A percentile compares a stretch with the other conserved stretches of the same genome.
Conservation (phyloP, 75 land plant genomes). For the Cunninghamia lanceolata region DNA sequence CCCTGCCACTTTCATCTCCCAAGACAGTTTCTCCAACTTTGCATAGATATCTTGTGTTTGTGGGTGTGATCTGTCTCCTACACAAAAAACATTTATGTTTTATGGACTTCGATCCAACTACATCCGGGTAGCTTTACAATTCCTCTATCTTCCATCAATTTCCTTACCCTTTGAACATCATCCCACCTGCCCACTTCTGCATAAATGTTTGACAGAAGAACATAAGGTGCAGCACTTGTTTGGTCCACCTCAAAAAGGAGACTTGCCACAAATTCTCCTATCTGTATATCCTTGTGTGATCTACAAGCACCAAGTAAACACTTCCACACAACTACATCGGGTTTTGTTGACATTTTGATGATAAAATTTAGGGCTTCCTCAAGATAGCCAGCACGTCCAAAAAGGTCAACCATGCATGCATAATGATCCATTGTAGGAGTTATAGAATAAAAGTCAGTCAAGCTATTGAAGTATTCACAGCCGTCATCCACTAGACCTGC, state of each 20-base stretch:
- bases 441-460: slow-evolving; percentile 16
- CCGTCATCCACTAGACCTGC: slow-evolving; percentile 19
- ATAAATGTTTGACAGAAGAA: slow-evolving; percentile 36
- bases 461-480: slow-evolving; percentile 12
- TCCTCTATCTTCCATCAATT: slow-evolving; percentile 17
- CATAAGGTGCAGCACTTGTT: slow-evolving; percentile 22
- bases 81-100: slow-evolving; percentile 24
- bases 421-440: slow-evolving; percentile 29
- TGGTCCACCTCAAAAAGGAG: slow-evolving; percentile 16
- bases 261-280: slow-evolving; percentile 16
- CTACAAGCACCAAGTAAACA: slow-evolving; percentile 29
- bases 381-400: slow-evolving; percentile 35
- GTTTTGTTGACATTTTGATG: slow-evolving; percentile 15
- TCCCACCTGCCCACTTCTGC: slow-evolving; percentile 24
- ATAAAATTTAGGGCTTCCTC: slow-evolving; percentile 25
- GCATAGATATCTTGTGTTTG: slow-evolving; percentile 16
- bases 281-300: slow-evolving; percentile 16
- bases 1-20: slow-evolving; percentile 15
- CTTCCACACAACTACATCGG: slow-evolving; percentile 18
- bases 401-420: slow-evolving; percentile 32
- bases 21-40: slow-evolving; percentile 17
- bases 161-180: slow-evolving; percentile 19
- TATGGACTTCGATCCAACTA: slow-evolving; percentile 27
- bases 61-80: slow-evolving; percentile 26
- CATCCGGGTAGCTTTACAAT: slow-evolving; percentile 24